Evolutionary conservation across 129 eudicot genomes (phyloP).

Genomic region (Flaveria brownii): DNA sequence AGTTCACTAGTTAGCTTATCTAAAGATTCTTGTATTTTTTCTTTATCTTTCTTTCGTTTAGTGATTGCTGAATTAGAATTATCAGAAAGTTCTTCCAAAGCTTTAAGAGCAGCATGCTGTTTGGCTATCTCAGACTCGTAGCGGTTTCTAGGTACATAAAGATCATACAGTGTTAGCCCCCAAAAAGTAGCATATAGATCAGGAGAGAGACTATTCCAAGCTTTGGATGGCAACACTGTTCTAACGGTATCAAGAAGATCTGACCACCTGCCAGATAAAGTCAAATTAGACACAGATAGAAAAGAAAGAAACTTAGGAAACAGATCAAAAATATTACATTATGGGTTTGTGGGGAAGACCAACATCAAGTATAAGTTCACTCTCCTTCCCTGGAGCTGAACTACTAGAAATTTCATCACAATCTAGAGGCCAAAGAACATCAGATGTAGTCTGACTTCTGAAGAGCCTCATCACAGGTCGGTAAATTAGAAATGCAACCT

Average conservation of each 20-base stretch:
- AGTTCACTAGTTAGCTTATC: conserved; percentile 79
- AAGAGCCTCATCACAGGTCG: conserved; percentile 99
- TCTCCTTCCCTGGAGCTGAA: conserved; percentile 49
- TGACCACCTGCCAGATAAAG: conserved; percentile 69
- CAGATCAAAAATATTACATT: conserved; percentile 44
- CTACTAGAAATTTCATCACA: conserved; percentile 40
- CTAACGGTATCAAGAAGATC: conserved; percentile 81
- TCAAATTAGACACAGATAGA: conserved; percentile 10
- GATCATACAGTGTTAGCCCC: conserved; percentile 98
- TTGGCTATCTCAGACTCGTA: conserved; percentile 87
- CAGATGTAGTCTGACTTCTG: conserved; percentile 55
- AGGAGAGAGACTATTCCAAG: conserved; percentile 99
- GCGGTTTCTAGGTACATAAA: conserved; percentile 87
- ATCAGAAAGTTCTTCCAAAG: conserved; percentile 91
- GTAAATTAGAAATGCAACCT: conserved; percentile 94
- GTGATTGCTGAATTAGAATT: conserved; percentile 96
- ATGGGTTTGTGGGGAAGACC: conserved; percentile 65
- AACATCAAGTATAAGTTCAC: conserved; percentile 67
- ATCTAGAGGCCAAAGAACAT: conserved; percentile 80
- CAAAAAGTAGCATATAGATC: conserved; percentile 96
- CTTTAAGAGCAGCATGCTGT: conserved; percentile 86
- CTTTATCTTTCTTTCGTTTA: conserved; percentile 94
- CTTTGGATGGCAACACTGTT: conserved; percentile 92
- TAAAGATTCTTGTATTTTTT: conserved; percentile 88
- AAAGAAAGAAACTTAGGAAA: not conserved